Evolutionary conservation across 2,329 filamentous ascomycete species (phyloP).

Genomic region (Fusarium verticillioides): DNA sequence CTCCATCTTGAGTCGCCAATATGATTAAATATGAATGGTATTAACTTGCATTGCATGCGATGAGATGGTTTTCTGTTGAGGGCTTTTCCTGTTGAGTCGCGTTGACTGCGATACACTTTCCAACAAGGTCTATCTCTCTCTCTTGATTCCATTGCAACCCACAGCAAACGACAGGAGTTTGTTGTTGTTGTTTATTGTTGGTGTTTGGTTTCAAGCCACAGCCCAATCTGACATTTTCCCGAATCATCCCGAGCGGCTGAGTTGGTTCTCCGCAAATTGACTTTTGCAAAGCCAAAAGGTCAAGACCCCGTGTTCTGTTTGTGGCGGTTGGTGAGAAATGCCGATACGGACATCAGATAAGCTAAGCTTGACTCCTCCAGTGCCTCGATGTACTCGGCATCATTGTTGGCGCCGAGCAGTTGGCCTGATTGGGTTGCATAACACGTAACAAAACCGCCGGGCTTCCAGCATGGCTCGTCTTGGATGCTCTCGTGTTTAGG

Average conservation of each 20-base stretch:
- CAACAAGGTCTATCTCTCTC: background rate
- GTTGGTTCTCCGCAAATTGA: background rate
- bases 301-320: background rate
- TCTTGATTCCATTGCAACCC: rapidly evolving
- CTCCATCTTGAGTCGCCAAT: background rate
- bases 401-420: background rate
- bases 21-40: background rate
- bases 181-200: background rate
- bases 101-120: background rate
- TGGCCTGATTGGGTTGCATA: background rate
- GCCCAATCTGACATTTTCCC: background rate
- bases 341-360: background rate
- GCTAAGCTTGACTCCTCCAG: background rate
- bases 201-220: background rate
- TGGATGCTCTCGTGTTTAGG: background rate
- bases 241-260: background rate
- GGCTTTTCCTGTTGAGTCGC: rapidly evolving
- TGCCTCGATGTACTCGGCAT: background rate
- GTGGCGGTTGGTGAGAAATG: background rate
- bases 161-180: background rate
- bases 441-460: background rate
- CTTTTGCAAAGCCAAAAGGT: background rate
- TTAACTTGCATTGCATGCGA: background rate
- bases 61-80: background rate
- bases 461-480: background rate